phyloP scores from a whole-genome alignment of 495 filamentous ascomycete species.

The Aspergillus mulundensis region DNA sequence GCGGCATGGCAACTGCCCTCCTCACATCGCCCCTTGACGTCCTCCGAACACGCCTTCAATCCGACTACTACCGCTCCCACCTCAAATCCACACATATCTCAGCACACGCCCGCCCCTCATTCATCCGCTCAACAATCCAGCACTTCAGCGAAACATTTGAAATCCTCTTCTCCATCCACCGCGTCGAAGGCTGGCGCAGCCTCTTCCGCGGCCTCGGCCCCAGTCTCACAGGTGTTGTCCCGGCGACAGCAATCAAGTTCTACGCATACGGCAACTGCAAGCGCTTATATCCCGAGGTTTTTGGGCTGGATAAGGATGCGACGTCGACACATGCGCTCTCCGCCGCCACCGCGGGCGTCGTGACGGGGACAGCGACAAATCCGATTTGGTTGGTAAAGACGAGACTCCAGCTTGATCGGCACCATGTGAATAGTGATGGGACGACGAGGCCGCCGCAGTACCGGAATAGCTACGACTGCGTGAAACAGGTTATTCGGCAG shows the following conservation, averaged over 20 bases:
- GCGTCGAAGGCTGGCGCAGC: conserved; percentile 72
- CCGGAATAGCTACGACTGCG: conserved; percentile 78
- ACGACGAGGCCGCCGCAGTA: conserved; percentile 47
- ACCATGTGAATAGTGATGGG: conserved; percentile 41
- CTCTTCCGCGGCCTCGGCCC: conserved; percentile 88
- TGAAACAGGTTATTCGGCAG: conserved; percentile 66
- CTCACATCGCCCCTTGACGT: conserved; percentile 85
- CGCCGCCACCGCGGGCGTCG: conserved; percentile 69
- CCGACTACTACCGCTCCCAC: conserved; percentile 72
- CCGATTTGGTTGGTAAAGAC: conserved; percentile 94
- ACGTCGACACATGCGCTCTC: conserved; percentile 69
- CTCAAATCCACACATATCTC: conserved; percentile 16
- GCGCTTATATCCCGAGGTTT: conserved; percentile 60
- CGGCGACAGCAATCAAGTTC: conserved; percentile 83
- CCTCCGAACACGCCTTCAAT: conserved; percentile 82
- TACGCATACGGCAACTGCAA: conserved; percentile 89
- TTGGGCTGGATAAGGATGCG: conserved; percentile 47
- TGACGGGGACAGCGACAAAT: conserved; percentile 82
- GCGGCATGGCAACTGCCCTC: conserved; percentile 80
- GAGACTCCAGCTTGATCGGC: conserved; percentile 79
- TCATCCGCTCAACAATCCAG: conserved; percentile 46
- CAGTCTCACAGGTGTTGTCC: conserved; percentile 82
- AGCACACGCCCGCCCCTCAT: conserved; percentile 41
- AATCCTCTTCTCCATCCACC: conserved; percentile 73
- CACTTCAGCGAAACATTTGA: conserved; percentile 70